A percentile compares a stretch with the other conserved stretches of the same genome.
Evolutionary conservation across 768 basidiomycete species (phyloP).

Genomic region (Auricularia sp.): DNA sequence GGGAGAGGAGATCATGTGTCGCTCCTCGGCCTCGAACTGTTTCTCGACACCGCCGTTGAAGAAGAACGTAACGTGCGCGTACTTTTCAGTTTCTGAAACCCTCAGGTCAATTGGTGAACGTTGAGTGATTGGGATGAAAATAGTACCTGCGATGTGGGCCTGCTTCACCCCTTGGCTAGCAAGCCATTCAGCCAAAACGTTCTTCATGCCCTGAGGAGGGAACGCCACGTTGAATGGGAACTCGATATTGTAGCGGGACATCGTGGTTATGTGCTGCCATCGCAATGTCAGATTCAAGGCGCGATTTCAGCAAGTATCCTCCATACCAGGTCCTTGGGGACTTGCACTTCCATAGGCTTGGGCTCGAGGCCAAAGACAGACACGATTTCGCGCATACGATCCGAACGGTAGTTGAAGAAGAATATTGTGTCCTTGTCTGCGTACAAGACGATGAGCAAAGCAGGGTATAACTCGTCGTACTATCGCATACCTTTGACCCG

Average conservation of each 20-base stretch:
- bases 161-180: constrained; percentile 70
- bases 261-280: constrained; percentile 74
- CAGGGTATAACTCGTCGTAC: neutral
- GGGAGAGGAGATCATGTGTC: constrained; percentile 83
- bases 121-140: neutral
- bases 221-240: constrained; percentile 86
- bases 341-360: constrained; percentile 71
- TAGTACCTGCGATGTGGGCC: constrained; percentile 72
- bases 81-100: constrained; percentile 82
- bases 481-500: constrained; percentile 58
- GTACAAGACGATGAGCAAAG: neutral
- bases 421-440: constrained; percentile 81
- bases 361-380: constrained; percentile 70
- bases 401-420: constrained; percentile 96
- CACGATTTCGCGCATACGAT: constrained; percentile 89
- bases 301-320: constrained; percentile 14
- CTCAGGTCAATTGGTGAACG: neutral
- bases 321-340: constrained; percentile 68
- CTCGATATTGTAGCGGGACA: constrained; percentile 87
- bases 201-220: constrained; percentile 89
- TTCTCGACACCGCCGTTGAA: constrained; percentile 96
- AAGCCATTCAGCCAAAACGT: constrained; percentile 91
- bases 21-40: constrained; percentile 73
- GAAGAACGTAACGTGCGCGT: constrained; percentile 96
- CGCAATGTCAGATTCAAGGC: neutral